Conservation (phyloP, 495 filamentous ascomycete species). For the Peziza echinospora region DNA sequence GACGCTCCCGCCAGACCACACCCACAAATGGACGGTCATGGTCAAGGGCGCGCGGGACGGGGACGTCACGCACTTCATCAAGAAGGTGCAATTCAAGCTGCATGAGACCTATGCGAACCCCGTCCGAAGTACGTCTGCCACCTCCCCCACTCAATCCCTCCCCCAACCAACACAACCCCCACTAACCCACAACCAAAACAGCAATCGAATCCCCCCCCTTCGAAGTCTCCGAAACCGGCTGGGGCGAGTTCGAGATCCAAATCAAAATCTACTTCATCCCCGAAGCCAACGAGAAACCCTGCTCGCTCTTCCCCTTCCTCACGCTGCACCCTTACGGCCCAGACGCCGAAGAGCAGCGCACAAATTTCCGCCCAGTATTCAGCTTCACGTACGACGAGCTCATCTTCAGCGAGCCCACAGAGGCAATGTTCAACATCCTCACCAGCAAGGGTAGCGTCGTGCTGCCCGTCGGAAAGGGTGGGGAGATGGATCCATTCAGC, state of each 20-base stretch:
- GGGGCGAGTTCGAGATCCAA: conserved; percentile 93
- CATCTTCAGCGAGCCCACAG: conserved; percentile 87
- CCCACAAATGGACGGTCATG: conserved; percentile 85
- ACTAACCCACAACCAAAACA: conserved; percentile 11
- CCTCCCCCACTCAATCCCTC: not conserved
- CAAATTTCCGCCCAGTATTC: conserved; percentile 28
- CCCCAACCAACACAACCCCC: not conserved
- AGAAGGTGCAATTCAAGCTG: conserved; percentile 92
- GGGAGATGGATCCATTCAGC: conserved; percentile 43
- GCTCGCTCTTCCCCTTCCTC: conserved; percentile 73
- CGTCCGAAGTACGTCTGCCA: conserved; percentile 37
- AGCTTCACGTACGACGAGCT: conserved; percentile 74
- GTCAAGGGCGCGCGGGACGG: conserved; percentile 66
- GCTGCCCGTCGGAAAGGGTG: conserved; percentile 24
- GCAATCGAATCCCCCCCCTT: conserved; percentile 58
- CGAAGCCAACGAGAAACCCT: conserved; percentile 70
- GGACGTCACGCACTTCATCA: conserved; percentile 85
- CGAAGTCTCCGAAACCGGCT: conserved; percentile 74
- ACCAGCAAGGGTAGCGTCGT: conserved; percentile 34
- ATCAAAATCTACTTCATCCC: conserved; percentile 79
- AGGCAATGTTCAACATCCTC: conserved; percentile 64
- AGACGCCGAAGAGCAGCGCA: conserved; percentile 25
- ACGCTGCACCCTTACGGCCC: conserved; percentile 78
- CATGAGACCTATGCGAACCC: conserved; percentile 86
- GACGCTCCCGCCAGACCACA: conserved; percentile 57